These are phyloP conservation scores for Cordyceps farinosa DNA, from an alignment of 2,329 filamentous ascomycete species.

Conservation along the genomic window DNA sequence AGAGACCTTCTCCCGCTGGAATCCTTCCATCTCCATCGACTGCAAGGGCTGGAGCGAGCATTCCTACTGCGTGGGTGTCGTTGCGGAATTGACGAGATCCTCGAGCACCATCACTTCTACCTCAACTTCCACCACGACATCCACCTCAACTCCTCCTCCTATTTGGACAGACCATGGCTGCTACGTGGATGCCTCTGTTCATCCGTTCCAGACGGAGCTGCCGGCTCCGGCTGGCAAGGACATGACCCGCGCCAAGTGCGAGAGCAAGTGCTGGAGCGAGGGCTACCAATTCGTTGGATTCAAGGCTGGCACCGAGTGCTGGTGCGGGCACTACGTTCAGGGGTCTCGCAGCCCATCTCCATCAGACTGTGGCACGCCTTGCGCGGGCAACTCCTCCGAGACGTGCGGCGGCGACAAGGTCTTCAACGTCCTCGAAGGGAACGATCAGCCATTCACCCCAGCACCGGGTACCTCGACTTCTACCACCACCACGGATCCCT, in stretches of 20 bases:
- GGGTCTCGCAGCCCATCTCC: background rate
- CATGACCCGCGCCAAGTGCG: background rate
- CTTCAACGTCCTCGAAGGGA: constrained; percentile 5
- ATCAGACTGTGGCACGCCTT: background rate
- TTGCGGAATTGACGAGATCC: background rate
- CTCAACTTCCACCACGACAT: background rate
- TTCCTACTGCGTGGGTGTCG: constrained; percentile 7
- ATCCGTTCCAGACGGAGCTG: constrained; percentile 8
- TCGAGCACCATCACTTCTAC: background rate
- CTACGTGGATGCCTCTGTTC: background rate
- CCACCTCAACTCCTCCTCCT: background rate
- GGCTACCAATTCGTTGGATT: constrained; percentile 9
- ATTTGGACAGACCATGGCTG: constrained; percentile 7
- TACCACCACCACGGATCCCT: background rate
- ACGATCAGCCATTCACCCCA: background rate
- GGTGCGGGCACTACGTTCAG: background rate
- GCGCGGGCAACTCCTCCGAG: constrained; percentile 9
- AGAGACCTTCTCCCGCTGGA: constrained; percentile 6
- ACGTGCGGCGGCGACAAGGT: background rate
- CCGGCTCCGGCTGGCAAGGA: background rate
- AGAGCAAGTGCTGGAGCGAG: background rate
- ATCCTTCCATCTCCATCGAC: background rate
- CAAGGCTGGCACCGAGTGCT: constrained; percentile 12
- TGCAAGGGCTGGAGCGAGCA: constrained; percentile 4
- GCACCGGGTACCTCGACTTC: background rate